Evolutionary conservation across 1,284 basidiomycete species (phyloP).

Genomic region (Marasmius oreades): DNA sequence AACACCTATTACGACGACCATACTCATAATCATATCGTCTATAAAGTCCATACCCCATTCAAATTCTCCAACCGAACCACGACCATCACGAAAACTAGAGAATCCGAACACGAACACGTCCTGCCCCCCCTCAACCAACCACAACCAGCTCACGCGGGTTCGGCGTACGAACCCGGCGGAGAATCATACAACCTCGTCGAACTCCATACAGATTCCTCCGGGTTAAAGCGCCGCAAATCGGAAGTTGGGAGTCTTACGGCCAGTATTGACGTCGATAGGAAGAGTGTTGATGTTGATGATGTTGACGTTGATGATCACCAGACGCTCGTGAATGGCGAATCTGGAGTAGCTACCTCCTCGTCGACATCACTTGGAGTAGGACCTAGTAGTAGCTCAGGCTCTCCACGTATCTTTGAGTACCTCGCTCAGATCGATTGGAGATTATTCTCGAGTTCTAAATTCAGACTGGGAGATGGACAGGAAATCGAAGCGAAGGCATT

Average conservation of each 20-base stretch:
- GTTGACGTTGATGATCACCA: background rate
- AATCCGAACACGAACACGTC: background rate
- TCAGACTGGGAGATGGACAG: conserved; percentile 5
- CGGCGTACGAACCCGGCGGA: background rate
- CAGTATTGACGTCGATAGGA: background rate
- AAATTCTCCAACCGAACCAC: conserved; percentile 1
- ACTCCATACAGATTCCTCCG: background rate
- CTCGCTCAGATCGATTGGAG: conserved; percentile 13
- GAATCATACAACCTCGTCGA: background rate
- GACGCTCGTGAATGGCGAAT: conserved; percentile 1
- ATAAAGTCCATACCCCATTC: background rate
- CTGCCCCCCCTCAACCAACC: too few relatives aligned
- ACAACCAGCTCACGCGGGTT: background rate
- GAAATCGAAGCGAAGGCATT: background rate
- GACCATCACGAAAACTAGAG: background rate
- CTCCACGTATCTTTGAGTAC: conserved; percentile 1
- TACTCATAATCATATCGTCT: background rate
- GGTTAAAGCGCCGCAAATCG: background rate
- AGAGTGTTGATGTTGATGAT: background rate
- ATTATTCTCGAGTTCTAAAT: conserved; percentile 4
- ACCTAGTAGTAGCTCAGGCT: too few relatives aligned
- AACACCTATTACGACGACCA: conserved; percentile 4
- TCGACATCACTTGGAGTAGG: too few relatives aligned
- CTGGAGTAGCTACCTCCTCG: too few relatives aligned
- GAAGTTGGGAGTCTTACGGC: background rate